Evolutionary conservation across 345 rosid species (phyloP).

Genomic region (Turritis glabra): DNA sequence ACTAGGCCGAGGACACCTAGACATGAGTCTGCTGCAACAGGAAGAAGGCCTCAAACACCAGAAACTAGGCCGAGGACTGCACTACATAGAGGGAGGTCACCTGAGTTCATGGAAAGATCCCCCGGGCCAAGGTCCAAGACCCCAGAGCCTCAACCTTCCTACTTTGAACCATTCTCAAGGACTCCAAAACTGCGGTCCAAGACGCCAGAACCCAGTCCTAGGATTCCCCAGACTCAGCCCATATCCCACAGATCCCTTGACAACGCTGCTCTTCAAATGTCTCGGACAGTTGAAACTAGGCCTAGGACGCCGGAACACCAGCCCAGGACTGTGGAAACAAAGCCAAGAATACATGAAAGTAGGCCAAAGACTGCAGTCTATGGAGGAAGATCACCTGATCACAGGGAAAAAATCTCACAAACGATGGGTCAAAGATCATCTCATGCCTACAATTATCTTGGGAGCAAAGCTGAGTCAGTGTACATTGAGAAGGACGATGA

Average conservation of each 20-base stretch:
- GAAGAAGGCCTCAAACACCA: constrained; percentile 35
- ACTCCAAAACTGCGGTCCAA: constrained; percentile 24
- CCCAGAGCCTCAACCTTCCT: constrained; percentile 38
- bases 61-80: constrained; percentile 26
- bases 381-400: constrained; percentile 24
- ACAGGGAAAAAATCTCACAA: constrained; percentile 21
- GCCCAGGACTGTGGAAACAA: background rate
- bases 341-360: constrained; percentile 17
- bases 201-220: constrained; percentile 36
- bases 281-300: too few relatives aligned
- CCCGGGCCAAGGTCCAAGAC: constrained; percentile 35
- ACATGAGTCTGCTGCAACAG: constrained; percentile 28
- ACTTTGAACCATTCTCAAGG: constrained; percentile 17
- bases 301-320: too few relatives aligned
- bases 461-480: constrained; percentile 27
- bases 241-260: constrained; percentile 32
- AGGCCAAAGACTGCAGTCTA: background rate
- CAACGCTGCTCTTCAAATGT: constrained; percentile 6
- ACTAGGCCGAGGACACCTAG: constrained; percentile 21
- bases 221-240: constrained; percentile 29
- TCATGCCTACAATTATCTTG: constrained; percentile 21
- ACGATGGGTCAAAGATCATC: constrained; percentile 22
- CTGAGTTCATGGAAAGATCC: constrained; percentile 29
- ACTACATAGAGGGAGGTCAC: constrained; percentile 30
- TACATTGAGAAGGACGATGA: constrained; percentile 28